These are phyloP conservation scores for Phaeosphaeriaceae sp. DNA, from an alignment of 2,329 filamentous ascomycete genomes.

Conservation along the genomic window DNA sequence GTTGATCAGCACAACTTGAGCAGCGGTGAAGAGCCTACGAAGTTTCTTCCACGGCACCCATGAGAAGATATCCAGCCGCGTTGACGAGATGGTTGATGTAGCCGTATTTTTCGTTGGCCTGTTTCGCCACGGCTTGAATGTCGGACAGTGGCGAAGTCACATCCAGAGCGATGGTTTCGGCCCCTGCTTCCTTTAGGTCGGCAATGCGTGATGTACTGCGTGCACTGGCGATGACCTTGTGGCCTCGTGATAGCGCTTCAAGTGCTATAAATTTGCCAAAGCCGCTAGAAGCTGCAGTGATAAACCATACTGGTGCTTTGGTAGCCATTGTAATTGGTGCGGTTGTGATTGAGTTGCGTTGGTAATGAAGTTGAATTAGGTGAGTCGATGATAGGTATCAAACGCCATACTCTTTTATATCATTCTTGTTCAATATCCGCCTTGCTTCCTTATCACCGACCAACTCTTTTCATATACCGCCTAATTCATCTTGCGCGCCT, in stretches of 20 bases:
- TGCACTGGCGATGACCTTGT: constrained; percentile 58
- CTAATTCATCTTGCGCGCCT: too few relatives aligned
- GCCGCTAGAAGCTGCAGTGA: constrained; percentile 57
- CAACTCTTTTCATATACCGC: too few relatives aligned
- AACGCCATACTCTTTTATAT: too few relatives aligned
- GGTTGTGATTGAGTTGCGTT: too few relatives aligned
- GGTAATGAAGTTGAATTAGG: too few relatives aligned
- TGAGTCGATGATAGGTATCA: too few relatives aligned
- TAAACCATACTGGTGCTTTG: constrained; percentile 53
- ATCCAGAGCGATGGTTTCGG: constrained; percentile 49
- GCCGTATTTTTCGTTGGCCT: constrained; percentile 50
- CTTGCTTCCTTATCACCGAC: too few relatives aligned
- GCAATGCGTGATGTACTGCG: constrained; percentile 48
- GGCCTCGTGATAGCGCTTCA: constrained; percentile 51
- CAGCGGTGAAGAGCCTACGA: constrained; percentile 36
- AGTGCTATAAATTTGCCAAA: constrained; percentile 56
- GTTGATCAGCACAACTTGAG: constrained; percentile 29
- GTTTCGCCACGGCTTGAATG: constrained; percentile 46
- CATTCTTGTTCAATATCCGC: too few relatives aligned
- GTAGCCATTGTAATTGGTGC: neutral
- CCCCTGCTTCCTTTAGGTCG: constrained; percentile 44
- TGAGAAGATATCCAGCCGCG: constrained; percentile 54
- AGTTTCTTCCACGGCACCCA: constrained; percentile 55
- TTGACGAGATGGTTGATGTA: constrained; percentile 56
- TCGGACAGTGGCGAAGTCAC: constrained; percentile 47